phyloP scores from a whole-genome alignment of 2,329 filamentous ascomycete species.

The Ophiostoma ulmi region DNA sequence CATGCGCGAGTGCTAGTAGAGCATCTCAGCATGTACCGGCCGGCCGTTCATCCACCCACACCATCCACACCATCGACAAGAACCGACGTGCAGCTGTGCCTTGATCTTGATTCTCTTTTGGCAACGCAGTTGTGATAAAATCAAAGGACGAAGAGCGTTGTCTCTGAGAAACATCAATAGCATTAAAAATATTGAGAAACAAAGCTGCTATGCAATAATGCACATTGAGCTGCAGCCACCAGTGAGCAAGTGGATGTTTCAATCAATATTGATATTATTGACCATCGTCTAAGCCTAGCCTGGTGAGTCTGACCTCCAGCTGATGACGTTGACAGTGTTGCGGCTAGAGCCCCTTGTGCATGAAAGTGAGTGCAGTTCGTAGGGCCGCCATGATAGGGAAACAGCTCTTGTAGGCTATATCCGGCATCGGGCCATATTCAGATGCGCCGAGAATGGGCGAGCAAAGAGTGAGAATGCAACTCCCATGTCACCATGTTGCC shows the following conservation, averaged over 20 bases:
- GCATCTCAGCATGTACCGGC: neutral
- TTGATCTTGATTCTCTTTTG: neutral
- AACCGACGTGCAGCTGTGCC: neutral
- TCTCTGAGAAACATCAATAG: neutral
- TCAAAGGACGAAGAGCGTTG: neutral
- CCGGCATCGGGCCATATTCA: neutral
- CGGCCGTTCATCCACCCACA: neutral
- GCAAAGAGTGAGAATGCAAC: neutral
- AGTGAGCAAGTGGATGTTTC: neutral
- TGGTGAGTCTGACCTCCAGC: neutral
- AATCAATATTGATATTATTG: neutral
- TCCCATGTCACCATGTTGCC: neutral
- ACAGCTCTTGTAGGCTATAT: neutral
- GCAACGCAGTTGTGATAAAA: neutral
- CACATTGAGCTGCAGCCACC: neutral
- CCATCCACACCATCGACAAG: neutral
- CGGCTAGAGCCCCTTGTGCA: slow-evolving; percentile 9
- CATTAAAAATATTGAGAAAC: neutral
- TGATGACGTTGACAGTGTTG: slow-evolving; percentile 18
- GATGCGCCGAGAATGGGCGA: neutral
- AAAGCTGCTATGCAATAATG: neutral
- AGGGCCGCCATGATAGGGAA: neutral
- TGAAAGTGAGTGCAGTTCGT: neutral
- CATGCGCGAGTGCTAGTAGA: neutral
- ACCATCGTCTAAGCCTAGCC: neutral